Evolutionary conservation across 176 grass and related monocot species (phyloP), one percentile per base, ranked within the genome.

Genomic region (Alopecurus myosuroides): DNA sequence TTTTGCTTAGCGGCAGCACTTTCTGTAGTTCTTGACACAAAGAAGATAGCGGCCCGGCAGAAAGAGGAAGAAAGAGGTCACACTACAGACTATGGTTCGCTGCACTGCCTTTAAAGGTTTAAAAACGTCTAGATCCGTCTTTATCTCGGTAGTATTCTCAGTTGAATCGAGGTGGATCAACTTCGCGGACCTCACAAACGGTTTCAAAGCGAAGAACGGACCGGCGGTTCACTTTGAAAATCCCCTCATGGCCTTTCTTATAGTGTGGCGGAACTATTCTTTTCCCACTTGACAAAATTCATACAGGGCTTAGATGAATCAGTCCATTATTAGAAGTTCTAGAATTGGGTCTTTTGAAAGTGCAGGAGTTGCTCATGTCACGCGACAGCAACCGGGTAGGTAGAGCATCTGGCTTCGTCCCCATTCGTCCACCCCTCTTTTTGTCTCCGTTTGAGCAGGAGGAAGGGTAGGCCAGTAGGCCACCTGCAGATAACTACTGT

Each of bases 351-450:
- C 64, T 72, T 48, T n/a, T 78, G 64, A 35, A n/a, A 17, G 4
- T 40, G 13, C 22, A 28, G 25, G 22, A 70, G 28, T 39, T 46
- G 62, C 26, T 48, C n/a, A 9, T 78, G 20, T 46, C 56, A 71
- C 3, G 68, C n/a, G 4, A 70, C 4, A 23, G 20, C 37, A 42
- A n/a, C 41, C 17, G n/a, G n/a, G n/a, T 13, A 46, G 29, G 36
- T 36, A 12, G 2, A 69, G 86, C 73, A 88, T 83, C 73, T 61
- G 14, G 14, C 41, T 64, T 11, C 56, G 49, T 78, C 52, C 80
- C 42, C 64, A 83, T 34, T 72, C 3, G 23, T 42, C n/a, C 39
- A 4, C 1, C 15, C 33, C 11, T 69, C 3, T 42, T 12, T 83
- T 51, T 40, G 51, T 44, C 71, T 12, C 11, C 34, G 4, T 18